Evolutionary conservation across 2,329 filamentous ascomycete species (phyloP).

Genomic region (Hortaea sp.): DNA sequence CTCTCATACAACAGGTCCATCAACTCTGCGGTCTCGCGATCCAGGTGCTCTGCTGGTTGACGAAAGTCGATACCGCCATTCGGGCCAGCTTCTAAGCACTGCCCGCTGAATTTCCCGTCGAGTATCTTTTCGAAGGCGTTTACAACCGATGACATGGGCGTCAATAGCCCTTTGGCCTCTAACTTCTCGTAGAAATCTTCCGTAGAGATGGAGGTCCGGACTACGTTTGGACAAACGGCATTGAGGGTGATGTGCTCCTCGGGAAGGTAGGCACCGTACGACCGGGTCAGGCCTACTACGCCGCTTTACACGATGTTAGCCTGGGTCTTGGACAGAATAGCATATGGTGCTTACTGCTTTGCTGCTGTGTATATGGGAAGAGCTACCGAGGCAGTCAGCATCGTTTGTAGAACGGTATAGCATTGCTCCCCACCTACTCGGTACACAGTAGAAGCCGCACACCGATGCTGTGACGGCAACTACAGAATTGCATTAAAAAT

Average conservation of each 20-base stretch:
- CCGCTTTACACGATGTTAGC: conserved; percentile 11
- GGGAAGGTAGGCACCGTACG: conserved; percentile 32
- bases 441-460: conserved; percentile 34
- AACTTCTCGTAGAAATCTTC: conserved; percentile 29
- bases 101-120: conserved; percentile 27
- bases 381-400: conserved; percentile 9
- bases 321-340: neutral
- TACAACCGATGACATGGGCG: conserved; percentile 31
- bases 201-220: conserved; percentile 31
- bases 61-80: conserved; percentile 23
- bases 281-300: conserved; percentile 29
- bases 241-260: conserved; percentile 33
- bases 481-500: neutral
- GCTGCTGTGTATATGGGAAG: conserved; percentile 35
- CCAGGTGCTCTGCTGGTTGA: conserved; percentile 22
- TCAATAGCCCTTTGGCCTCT: conserved; percentile 26
- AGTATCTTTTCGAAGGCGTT: conserved; percentile 31
- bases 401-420: neutral
- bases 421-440: conserved; percentile 16
- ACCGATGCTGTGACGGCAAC: conserved; percentile 29
- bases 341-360: conserved; percentile 23
- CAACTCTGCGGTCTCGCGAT: conserved; percentile 20
- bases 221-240: conserved; percentile 33
- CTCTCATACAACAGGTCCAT: conserved; percentile 14
- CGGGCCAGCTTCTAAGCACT: conserved; percentile 34